Conservation (phyloP, 192 early-diverging fungal genomes). For the Umbelopsis sp. region DNA sequence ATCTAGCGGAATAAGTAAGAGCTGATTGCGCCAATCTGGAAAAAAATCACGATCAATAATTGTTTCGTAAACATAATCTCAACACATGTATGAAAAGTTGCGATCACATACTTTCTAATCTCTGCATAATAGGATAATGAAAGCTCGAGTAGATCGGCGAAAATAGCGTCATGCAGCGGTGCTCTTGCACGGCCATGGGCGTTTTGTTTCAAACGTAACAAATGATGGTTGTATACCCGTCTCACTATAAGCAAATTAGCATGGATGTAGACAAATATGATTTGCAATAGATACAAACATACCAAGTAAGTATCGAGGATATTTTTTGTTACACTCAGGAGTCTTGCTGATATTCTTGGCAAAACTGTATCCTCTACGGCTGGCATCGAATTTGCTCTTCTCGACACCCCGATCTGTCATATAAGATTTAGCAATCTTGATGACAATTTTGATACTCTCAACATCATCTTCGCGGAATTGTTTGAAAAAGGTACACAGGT, state of each 20-base stretch:
- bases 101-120: constrained; percentile 52
- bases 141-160: constrained; percentile 58
- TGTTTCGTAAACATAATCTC: background rate
- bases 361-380: constrained; percentile 58
- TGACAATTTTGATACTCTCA: constrained; percentile 69
- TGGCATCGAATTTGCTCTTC: constrained; percentile 47
- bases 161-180: constrained; percentile 52
- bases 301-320: constrained; percentile 55
- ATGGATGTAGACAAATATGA: background rate
- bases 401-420: constrained; percentile 61
- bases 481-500: constrained; percentile 54
- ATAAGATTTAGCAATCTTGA: constrained; percentile 54
- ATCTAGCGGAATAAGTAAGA: constrained; percentile 48
- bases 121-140: constrained; percentile 60
- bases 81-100: background rate
- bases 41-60: background rate
- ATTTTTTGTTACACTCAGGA: constrained; percentile 50
- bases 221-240: constrained; percentile 56
- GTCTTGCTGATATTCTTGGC: constrained; percentile 50
- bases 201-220: constrained; percentile 61
- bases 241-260: constrained; percentile 38
- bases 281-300: background rate
- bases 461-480: constrained; percentile 72
- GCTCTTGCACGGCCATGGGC: constrained; percentile 47
- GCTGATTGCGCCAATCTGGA: constrained; percentile 51